Evolutionary conservation across 169 alveolate genomes (phyloP), one percentile per base, ranked within the genome.

Genomic region (Plasmodium sp.): DNA sequence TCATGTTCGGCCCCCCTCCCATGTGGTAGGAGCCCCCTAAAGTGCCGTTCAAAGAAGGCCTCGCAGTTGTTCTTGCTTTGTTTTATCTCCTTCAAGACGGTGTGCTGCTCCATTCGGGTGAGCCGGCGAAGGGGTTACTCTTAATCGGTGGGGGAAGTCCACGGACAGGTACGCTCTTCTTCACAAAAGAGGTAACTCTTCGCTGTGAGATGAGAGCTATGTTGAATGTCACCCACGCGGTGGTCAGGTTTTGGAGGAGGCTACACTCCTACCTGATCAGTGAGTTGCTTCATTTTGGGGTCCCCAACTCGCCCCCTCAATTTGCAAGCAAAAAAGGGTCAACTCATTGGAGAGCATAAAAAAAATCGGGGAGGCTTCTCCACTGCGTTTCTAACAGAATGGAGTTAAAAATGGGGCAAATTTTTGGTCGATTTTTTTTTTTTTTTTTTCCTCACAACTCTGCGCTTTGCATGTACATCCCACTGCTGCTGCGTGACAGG

Each of bases 1-100:
- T 36, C 67, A 58, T 34, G 7, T n/a, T 22, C 82, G 14, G 41
- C 72, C 16, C 39, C 75, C 18, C 75, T 27, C 22, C 14, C 36
- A 62, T 6, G 14, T 62, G 27, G 54, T 80, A 88, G 33, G 16
- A 58, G 18, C 6, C 39, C 33, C 3, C 83, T 86, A 79, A 88
- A 88, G 67, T 58, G 82, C 22, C 45, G n/a, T 18, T 88, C 82
- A 12, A 88, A 80, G 51, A 79, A 79, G 27, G 22, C 75, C 67
- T 48, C 45, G 18, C 39, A 33, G 33, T 88, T 79, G 45, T 58
- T 58, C 34, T 43, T 82, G 12, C 51, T 58, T 58, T 41, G 18
- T 58, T 51, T 71, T 12, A 79, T 27, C 81, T 58, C 82, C 48
- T 41, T 7, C 71, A 81, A 58, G 73, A 41, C 41, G 33, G 14